Evolutionary conservation across 108 stramenopile species (phyloP).

Genomic region (Pelagomonas calceolata): DNA sequence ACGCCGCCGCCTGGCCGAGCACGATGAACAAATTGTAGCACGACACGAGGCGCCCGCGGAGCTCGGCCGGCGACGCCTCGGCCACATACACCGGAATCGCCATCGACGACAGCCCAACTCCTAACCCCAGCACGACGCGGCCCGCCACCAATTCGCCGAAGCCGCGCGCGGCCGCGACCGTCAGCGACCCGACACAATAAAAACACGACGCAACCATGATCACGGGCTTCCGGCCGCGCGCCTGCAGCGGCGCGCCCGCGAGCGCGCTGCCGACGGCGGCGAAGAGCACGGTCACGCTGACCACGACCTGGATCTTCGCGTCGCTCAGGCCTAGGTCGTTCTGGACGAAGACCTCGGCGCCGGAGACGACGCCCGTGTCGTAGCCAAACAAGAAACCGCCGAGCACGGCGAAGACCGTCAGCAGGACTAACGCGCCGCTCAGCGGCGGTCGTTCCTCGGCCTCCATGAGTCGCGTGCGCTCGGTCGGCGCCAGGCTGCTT

Average conservation of each 20-base stretch:
- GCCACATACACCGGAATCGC: slow-evolving; percentile 71
- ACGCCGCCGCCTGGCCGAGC: slow-evolving; percentile 63
- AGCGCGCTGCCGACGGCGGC: slow-evolving; percentile 28
- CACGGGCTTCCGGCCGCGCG: slow-evolving; percentile 33
- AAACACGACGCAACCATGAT: slow-evolving; percentile 36
- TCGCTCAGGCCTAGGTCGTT: slow-evolving; percentile 25
- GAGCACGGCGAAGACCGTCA: slow-evolving; percentile 10
- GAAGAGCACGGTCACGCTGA: slow-evolving; percentile 42
- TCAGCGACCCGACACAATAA: slow-evolving; percentile 37
- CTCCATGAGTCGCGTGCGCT: too few species aligned
- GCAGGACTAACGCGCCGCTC: neutral
- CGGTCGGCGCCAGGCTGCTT: too few species aligned
- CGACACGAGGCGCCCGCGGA: slow-evolving; percentile 61
- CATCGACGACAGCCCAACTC: slow-evolving; percentile 58
- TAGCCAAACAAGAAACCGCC: slow-evolving; percentile 24
- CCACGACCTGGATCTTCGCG: slow-evolving; percentile 41
- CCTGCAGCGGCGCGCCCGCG: slow-evolving; percentile 37
- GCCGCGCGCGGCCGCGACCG: slow-evolving; percentile 16
- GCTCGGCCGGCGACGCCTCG: slow-evolving; percentile 51
- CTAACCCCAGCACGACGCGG: slow-evolving; percentile 55
- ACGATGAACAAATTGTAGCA: slow-evolving; percentile 60
- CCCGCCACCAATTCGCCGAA: slow-evolving; percentile 46
- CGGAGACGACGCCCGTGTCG: slow-evolving; percentile 39
- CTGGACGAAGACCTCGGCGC: slow-evolving; percentile 33
- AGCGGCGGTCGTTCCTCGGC: neutral